Percentiles rank a stretch among this genome's conserved stretches.
Conservation (phyloP, 2,329 filamentous ascomycete genomes). For the Ceratocystis albifundus region DNA sequence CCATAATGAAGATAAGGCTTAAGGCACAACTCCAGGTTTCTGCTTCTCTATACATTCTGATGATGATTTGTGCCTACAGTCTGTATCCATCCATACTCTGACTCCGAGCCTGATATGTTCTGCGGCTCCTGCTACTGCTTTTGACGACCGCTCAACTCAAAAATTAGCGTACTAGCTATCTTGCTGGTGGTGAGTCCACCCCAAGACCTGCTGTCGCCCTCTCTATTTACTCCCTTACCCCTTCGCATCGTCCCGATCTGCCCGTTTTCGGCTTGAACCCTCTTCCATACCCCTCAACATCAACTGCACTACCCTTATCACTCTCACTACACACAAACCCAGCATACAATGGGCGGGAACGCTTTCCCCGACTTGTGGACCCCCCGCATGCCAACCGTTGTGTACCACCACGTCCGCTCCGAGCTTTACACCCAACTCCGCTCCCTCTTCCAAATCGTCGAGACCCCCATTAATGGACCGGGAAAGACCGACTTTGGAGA, state of each 20-base stretch:
- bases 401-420: constrained; percentile 45
- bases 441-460: constrained; percentile 43
- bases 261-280: neutral
- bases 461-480: constrained; percentile 55
- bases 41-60: neutral
- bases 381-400: constrained; percentile 50
- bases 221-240: too few relatives aligned
- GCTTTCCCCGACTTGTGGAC: constrained; percentile 37
- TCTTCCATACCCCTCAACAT: neutral
- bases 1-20: too few relatives aligned
- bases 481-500: constrained; percentile 59
- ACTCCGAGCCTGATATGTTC: neutral
- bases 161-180: neutral
- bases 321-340: neutral
- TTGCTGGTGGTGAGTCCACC: neutral
- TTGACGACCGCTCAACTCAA: neutral
- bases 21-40: neutral
- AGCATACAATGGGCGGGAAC: constrained; percentile 20
- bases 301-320: neutral
- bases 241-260: too few relatives aligned
- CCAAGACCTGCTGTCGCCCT: neutral
- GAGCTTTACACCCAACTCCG: constrained; percentile 38
- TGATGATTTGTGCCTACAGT: neutral
- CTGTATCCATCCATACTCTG: neutral
- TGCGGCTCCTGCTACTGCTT: neutral